phyloP scores from a whole-genome alignment of 345 rosid genomes.

The Zanthoxylum bungeanum region DNA sequence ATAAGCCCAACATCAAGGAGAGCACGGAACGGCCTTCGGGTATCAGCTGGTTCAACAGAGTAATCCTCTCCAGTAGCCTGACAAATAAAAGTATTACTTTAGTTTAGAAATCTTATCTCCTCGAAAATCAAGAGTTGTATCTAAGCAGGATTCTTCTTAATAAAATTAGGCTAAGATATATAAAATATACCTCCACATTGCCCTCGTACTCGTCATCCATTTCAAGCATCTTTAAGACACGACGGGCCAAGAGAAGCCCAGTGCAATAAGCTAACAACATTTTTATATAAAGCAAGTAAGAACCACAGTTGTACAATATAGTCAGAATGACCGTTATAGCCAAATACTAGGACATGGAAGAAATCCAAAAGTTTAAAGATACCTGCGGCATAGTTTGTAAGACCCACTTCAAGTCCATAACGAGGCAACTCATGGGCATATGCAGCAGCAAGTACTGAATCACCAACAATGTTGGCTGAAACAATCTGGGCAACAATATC shows the following conservation, averaged over 20 bases:
- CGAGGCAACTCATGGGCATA: slow-evolving; percentile 61
- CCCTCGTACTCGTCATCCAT: slow-evolving; percentile 72
- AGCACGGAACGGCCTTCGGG: slow-evolving; percentile 79
- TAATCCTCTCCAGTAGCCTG: slow-evolving; percentile 88
- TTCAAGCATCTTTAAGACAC: slow-evolving; percentile 62
- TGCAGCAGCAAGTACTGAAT: slow-evolving; percentile 59
- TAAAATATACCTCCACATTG: slow-evolving; percentile 51
- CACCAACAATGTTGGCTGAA: slow-evolving; percentile 58
- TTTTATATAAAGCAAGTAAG: background rate
- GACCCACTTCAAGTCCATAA: slow-evolving; percentile 66
- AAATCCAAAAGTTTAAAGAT: background rate
- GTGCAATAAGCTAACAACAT: slow-evolving; percentile 61
- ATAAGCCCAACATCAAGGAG: slow-evolving; percentile 79
- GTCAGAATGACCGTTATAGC: too few relatives aligned
- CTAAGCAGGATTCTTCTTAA: background rate
- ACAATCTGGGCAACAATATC: slow-evolving; percentile 57
- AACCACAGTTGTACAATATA: background rate
- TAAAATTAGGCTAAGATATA: background rate
- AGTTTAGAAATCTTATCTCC: background rate
- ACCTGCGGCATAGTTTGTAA: slow-evolving; percentile 75
- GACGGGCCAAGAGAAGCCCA: slow-evolving; percentile 76
- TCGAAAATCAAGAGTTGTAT: background rate
- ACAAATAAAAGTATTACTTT: background rate
- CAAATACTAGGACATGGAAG: background rate
- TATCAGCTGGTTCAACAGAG: slow-evolving; percentile 73